Base-by-base conservation (phyloP, 163 green algal species). In the Scenedesmus sp. region DNA sequence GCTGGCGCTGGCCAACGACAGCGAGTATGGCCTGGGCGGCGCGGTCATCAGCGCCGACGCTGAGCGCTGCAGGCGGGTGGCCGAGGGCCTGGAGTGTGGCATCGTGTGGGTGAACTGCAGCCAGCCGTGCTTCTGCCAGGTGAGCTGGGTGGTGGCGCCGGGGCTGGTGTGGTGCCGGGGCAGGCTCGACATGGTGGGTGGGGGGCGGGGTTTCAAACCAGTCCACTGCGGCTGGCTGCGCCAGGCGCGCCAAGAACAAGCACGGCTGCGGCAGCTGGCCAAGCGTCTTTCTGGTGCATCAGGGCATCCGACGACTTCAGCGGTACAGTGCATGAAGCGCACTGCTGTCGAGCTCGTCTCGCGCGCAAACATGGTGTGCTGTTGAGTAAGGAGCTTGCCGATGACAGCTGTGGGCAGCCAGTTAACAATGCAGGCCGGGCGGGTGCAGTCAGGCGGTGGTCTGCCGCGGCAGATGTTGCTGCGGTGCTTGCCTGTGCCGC, bases 101-200 rank as follows among this genome's bases (percentile, higher is more conserved):
- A 98, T 99, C 81, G 93, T 96, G 73, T 99, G 97, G 97, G 91
- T 98, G 79, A 98, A 99, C 96, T 99, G 97, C 95, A 95, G 92
- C 22, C 97, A 99, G 95, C 97, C 97, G 24, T 97, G 95, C 93
- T 99, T 99, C 94, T 96, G 92, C 89, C 96, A 97, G 90, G 89
- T 95, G 70, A 73, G 87, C n/a, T n/a, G n/a, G n/a, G 10, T 16
- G 56, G 2, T 6, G 13, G 18, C 5, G 40, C 9, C 42, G 68
- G 42, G 42, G 68, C 13, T 46, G 33, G n/a, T 43, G 26, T 80
- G 70, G 22, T 42, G 7, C 46, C 46, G n/a, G n/a, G n/a, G n/a
- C n/a, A n/a, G n/a, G n/a, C n/a, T n/a, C n/a, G n/a, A n/a, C n/a
- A n/a, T n/a, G n/a, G n/a, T n/a, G n/a, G n/a, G n/a, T n/a, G n/a